Conservation (phyloP, 108 stramenopile genomes). For the Ochromonas danica region DNA sequence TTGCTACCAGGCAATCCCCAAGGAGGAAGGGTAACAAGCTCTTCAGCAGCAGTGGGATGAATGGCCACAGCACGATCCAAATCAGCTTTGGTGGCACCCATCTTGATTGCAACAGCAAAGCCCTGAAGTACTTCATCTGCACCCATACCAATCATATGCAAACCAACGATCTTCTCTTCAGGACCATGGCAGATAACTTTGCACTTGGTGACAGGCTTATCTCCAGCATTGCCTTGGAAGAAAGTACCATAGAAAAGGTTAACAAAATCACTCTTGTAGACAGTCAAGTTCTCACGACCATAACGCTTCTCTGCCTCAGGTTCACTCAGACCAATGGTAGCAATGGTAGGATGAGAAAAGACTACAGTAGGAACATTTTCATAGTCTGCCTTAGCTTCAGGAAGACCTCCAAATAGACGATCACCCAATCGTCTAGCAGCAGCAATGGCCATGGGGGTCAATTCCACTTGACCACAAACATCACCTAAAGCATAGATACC, state of each 20-base stretch:
- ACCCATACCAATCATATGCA: conserved; percentile 88
- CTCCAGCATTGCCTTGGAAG: conserved; percentile 72
- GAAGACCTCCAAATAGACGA: conserved; percentile 68
- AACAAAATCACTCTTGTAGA: conserved; percentile 81
- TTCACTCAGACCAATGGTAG: conserved; percentile 65
- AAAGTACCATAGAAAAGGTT: conserved; percentile 84
- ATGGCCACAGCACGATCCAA: conserved; percentile 87
- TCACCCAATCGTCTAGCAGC: conserved; percentile 77
- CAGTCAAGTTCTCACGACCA: conserved; percentile 78
- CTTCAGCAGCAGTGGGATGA: conserved; percentile 86
- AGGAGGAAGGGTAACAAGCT: conserved; percentile 50
- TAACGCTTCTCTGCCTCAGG: conserved; percentile 74
- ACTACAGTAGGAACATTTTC: conserved; percentile 80
- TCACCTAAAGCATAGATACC: conserved; percentile 75
- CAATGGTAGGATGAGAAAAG: conserved; percentile 76
- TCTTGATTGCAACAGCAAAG: conserved; percentile 81
- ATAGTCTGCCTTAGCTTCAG: conserved; percentile 66
- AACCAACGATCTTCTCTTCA: conserved; percentile 83
- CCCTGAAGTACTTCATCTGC: conserved; percentile 96
- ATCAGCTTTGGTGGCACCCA: conserved; percentile 91
- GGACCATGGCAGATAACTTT: conserved; percentile 79
- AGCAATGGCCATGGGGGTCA: conserved; percentile 82
- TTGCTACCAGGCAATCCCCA: background rate
- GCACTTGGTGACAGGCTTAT: conserved; percentile 87
- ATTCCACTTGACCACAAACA: conserved; percentile 71